Evolutionary conservation across 371 early-diverging fungal genomes (phyloP).

Genomic region (Umbelopsis sp.): DNA sequence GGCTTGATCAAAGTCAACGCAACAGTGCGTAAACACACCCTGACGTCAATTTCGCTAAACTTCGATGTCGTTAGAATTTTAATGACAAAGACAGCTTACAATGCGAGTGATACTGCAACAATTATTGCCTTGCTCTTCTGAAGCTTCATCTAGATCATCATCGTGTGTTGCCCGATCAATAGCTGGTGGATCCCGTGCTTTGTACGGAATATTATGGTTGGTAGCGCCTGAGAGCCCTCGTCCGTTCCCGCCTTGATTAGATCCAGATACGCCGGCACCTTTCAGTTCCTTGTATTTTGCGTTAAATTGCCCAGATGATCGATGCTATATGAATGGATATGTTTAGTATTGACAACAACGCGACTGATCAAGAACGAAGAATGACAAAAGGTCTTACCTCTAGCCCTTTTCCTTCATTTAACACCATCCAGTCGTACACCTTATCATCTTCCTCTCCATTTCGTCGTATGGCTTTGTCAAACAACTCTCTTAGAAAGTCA

Average conservation of each 20-base stretch:
- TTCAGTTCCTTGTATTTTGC: background rate
- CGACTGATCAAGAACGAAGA: no score
- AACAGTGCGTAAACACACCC: background rate
- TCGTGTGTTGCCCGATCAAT: background rate
- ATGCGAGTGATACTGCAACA: background rate
- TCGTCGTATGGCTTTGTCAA: constrained; percentile 72
- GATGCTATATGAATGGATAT: background rate
- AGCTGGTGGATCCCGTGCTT: background rate
- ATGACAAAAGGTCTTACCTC: background rate
- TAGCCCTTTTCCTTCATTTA: background rate
- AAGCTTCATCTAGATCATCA: background rate
- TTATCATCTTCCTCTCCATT: constrained; percentile 76
- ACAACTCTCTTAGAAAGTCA: constrained; percentile 72
- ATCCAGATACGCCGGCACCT: no score
- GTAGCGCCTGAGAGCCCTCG: background rate
- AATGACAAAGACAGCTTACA: constrained; percentile 4
- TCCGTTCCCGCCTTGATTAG: no score
- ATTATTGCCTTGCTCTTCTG: background rate
- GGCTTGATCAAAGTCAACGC: background rate
- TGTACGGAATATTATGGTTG: background rate
- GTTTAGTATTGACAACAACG: no score
- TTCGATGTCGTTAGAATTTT: background rate
- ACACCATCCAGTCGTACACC: constrained; percentile 59
- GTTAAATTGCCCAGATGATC: background rate
- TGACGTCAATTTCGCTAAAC: background rate